Conservation (phyloP, 441 rosid genomes). For the Manihot esculenta region DNA sequence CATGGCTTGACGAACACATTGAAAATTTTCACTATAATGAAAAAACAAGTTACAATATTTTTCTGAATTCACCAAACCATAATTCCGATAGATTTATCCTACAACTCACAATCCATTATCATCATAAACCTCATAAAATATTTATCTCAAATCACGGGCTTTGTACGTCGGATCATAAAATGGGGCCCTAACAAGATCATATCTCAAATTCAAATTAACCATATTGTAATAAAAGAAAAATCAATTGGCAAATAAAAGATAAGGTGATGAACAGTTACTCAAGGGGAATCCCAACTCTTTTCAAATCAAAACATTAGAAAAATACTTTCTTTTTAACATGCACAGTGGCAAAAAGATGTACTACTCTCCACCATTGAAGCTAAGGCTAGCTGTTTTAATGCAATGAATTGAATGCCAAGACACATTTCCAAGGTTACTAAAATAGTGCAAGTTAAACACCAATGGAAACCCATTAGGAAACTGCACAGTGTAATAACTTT, state of each 20-base stretch:
- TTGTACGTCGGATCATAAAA: no score
- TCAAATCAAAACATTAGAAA: slow-evolving; percentile 6
- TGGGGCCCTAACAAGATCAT: no score
- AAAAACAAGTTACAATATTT: no score
- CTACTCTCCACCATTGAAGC: slow-evolving; percentile 19
- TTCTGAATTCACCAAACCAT: no score
- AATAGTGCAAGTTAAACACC: neutral
- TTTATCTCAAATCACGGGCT: no score
- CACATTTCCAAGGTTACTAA: neutral
- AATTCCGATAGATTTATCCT: no score
- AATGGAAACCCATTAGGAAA: neutral
- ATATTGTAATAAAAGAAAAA: neutral
- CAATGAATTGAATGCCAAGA: neutral
- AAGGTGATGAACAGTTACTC: neutral
- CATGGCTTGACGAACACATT: no score
- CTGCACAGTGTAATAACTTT: slow-evolving; percentile 20
- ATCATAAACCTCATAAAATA: no score
- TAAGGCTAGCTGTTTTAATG: slow-evolving; percentile 20
- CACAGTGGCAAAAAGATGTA: slow-evolving; percentile 14
- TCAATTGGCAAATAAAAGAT: neutral
- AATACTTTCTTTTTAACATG: slow-evolving; percentile 29
- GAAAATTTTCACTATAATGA: no score
- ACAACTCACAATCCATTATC: no score
- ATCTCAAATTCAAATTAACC: no score
- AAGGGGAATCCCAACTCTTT: slow-evolving; percentile 5